Evolutionary conservation across 2,329 filamentous ascomycete genomes (phyloP), one percentile per base, ranked within the genome.

Genomic region (Fusarium succisae): DNA sequence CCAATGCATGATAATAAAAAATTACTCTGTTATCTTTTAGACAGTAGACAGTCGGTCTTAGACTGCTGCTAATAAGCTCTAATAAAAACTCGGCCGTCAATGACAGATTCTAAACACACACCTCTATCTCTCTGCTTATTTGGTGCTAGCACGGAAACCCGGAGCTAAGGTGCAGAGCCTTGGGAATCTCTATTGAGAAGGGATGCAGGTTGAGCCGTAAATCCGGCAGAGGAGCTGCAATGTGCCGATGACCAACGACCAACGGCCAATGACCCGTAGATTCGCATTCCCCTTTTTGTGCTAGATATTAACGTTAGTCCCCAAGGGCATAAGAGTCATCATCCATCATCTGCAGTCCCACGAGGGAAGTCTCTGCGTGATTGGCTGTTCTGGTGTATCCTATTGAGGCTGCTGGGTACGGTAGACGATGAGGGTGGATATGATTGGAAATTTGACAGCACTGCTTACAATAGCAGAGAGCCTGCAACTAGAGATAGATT

Each of bases 401-500:
- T 45, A 32, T 55, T 43, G 66, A 64, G 50, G 57, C 45, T 51
- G 66, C 61, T 70, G 66, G 67, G 67, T 70, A 70, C 58, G 20
- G 67, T 58, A 70, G 64, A 55, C 66, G 60, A 51, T 26, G 47
- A 48, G 50, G 47, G 47, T 38, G 60, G 51, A 53, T 45, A 48
- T 65, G 66, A 73, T 76, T 72, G 62, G 63, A 67, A 62, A 69
- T 63, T 63, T 26, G 32, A 35, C 18, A 9, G 10, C 30, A 24
- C 61, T 62, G 75, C 75, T 77, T 77, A 77, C 75, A 66, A 77
- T 69, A 77, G 73, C 75, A 76, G 44, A 76, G 44, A 44, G 17
- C 22, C 53, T 15, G 7, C 18, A 17, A 22, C 28, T 26, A n/a
- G 30, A 37, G 15, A 17, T 18, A 32, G 22, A 37, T 28, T 38